Conservation (phyloP, 495 filamentous ascomycete genomes). For the Penicillium ucsense region DNA sequence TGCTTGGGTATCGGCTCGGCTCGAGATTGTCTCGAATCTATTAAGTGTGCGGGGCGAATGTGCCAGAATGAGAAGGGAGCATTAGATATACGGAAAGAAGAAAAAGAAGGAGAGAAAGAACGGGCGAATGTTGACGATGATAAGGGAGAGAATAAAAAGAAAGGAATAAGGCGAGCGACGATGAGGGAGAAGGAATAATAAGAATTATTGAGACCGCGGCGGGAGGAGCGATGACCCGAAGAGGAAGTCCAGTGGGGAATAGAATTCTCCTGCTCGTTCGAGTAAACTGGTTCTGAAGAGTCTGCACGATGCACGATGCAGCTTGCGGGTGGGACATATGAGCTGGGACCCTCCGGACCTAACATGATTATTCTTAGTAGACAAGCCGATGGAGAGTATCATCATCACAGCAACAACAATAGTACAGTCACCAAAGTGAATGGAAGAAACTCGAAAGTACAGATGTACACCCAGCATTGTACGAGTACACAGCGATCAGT, state of each 20-base stretch:
- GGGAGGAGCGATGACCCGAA: constrained; percentile 36
- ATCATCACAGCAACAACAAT: not conserved
- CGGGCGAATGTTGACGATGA: constrained; percentile 7
- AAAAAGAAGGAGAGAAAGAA: constrained; percentile 31
- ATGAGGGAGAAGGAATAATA: constrained; percentile 8
- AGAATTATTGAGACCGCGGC: not conserved
- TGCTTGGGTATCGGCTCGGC: constrained; percentile 9
- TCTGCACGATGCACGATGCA: too few species aligned
- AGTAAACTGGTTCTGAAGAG: not conserved
- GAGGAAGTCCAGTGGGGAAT: constrained; percentile 35
- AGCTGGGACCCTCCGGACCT: too few species aligned
- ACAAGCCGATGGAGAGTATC: not conserved
- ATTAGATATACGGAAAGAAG: constrained; percentile 39
- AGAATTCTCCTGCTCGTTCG: not conserved
- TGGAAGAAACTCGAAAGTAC: too few species aligned
- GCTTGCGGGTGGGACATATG: too few species aligned
- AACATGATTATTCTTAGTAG: too few species aligned
- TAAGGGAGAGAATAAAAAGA: constrained; percentile 12
- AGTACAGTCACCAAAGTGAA: not conserved
- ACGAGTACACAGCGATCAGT: too few species aligned
- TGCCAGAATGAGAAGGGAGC: constrained; percentile 36
- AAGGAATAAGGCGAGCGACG: constrained; percentile 16
- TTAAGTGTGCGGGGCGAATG: constrained; percentile 40
- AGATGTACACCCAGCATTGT: too few species aligned
- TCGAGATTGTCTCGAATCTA: constrained; percentile 22